Evolutionary conservation across 768 basidiomycete species (phyloP).

Genomic region (Agrocybe pediades): DNA sequence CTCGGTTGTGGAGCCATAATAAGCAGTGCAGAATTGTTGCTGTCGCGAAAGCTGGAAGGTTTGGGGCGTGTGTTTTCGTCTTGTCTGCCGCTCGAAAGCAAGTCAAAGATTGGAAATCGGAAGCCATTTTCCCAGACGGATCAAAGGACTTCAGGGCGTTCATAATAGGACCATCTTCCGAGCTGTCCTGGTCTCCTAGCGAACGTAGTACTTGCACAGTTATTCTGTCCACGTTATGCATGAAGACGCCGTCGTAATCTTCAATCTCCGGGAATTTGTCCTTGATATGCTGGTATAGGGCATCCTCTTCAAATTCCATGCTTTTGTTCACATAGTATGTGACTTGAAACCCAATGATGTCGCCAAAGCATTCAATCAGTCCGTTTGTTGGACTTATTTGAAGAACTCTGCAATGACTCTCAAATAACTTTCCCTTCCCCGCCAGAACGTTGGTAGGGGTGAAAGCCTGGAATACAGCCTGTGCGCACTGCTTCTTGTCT

Average conservation of each 20-base stretch:
- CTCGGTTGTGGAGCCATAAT: constrained; percentile 54
- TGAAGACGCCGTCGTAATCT: constrained; percentile 19
- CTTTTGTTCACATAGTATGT: constrained; percentile 43
- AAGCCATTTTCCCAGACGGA: constrained; percentile 34
- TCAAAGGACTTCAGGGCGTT: constrained; percentile 41
- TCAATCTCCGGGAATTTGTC: constrained; percentile 11
- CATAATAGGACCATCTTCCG: constrained; percentile 50
- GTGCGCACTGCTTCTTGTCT: constrained; percentile 65
- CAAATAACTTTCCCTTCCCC: constrained; percentile 46
- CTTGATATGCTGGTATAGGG: constrained; percentile 14
- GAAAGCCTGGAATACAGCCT: constrained; percentile 65
- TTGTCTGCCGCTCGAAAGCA: constrained; percentile 50
- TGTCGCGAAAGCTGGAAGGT: constrained; percentile 60
- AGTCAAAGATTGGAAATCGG: constrained; percentile 52
- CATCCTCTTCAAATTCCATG: constrained; percentile 9
- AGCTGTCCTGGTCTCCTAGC: constrained; percentile 69
- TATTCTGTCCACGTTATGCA: constrained; percentile 55
- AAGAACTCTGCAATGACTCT: constrained; percentile 61
- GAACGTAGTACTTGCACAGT: constrained; percentile 60
- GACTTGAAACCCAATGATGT: constrained; percentile 66
- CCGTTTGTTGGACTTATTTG: constrained; percentile 53
- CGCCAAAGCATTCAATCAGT: constrained; percentile 63
- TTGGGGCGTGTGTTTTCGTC: constrained; percentile 61
- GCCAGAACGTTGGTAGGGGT: constrained; percentile 67
- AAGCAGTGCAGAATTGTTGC: constrained; percentile 54